Conservation (phyloP, 169 alveolate genomes). For the Amoebophrya sp. region DNA sequence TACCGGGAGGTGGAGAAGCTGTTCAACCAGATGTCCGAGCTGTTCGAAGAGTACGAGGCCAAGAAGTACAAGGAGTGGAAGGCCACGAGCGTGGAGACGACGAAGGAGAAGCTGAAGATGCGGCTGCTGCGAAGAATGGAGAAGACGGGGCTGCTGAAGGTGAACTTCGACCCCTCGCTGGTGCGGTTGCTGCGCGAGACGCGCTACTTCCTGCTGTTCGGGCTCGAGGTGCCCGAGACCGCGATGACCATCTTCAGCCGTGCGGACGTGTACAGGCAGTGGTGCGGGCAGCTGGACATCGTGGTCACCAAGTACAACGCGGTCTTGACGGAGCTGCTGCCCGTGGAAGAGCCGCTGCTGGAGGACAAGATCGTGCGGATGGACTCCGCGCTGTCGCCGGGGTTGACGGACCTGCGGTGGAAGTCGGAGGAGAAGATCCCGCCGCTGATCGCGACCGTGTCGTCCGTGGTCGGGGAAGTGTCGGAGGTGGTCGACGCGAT, state of each 20-base stretch:
- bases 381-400: constrained; percentile 68
- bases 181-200: constrained; percentile 77
- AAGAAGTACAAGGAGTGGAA: constrained; percentile 63
- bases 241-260: constrained; percentile 57
- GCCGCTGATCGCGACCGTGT: constrained; percentile 60
- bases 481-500: constrained; percentile 61
- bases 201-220: constrained; percentile 60
- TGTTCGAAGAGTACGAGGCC: constrained; percentile 67
- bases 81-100: constrained; percentile 54
- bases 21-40: constrained; percentile 52
- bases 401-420: constrained; percentile 73
- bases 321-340: constrained; percentile 65
- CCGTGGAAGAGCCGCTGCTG: constrained; percentile 81
- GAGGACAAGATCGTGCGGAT: constrained; percentile 64
- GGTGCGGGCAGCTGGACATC: constrained; percentile 65
- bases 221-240: constrained; percentile 65
- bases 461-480: constrained; percentile 53
- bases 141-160: constrained; percentile 49
- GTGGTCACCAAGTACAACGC: constrained; percentile 73
- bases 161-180: constrained; percentile 78
- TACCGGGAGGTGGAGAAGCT: constrained; percentile 67
- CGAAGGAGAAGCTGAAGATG: constrained; percentile 63
- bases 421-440: constrained; percentile 62
- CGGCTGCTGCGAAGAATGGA: constrained; percentile 60
- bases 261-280: constrained; percentile 59